Evolutionary conservation across 306 rosid genomes (phyloP), one percentile per base, ranked within the genome.

Genomic region (Gastrolobium bilobum): DNA sequence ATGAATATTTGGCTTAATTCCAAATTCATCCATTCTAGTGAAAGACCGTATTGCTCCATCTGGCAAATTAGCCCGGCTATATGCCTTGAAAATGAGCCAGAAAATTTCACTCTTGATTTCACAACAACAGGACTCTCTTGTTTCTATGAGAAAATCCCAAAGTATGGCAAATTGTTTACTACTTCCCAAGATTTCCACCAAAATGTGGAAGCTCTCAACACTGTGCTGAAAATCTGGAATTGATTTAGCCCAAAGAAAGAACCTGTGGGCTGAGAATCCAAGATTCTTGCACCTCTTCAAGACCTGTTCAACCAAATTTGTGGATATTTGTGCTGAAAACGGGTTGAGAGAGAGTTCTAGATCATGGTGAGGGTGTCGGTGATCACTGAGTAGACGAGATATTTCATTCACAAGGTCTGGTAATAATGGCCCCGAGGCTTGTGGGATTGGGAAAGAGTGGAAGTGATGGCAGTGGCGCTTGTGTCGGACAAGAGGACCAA

Each of bases 211-310:
- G 89, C 93, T 92, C 57, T 87, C 84, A 35, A 4, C 79, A 42
- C 89, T 92, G 34, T 88, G 99, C 51, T 85, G 84, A 61, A 94
- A 94, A 54, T 84, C 90, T 7, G 97, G 91, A 71, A 91, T 69
- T 7, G 81, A 84, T 79, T 85, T 86, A 76, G 99, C 91, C 99
- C 97, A 94, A 66, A 92, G 87, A 57, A 94, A 94, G 91, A 94
- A 94, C 50, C 99, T 86, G 82, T 94, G 97, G 35, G 97, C 90
- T 6, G 97, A 82, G 71, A 89, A 86, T 40, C 91, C 91, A 48
- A 92, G 96, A 75, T 91, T 87, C 15, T 84, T 91, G 81, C 99
- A 92, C 73, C 99, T 83, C 83, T 94, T 92, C 64, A 92, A 76
- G 63, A 92, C 97, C 76, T 92, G 97, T 57, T 92, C 97, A 69